phyloP scores from a whole-genome alignment of 495 filamentous ascomycete species.

The Hyaloscypha variabilis region DNA sequence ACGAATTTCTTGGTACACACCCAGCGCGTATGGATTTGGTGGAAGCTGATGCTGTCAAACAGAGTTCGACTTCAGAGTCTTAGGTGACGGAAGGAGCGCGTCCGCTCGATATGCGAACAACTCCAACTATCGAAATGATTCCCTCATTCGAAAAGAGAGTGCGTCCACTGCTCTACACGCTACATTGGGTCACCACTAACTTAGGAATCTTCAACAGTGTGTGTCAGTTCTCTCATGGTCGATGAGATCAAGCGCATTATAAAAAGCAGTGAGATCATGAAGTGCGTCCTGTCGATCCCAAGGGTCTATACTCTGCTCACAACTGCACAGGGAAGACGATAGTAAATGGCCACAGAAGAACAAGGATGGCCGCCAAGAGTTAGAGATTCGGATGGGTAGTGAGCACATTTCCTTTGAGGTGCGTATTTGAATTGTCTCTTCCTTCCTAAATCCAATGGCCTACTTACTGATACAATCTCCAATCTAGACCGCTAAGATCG shows the following conservation, averaged over 20 bases:
- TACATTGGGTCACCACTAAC: conserved; percentile 21
- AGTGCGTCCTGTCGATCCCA: conserved; percentile 54
- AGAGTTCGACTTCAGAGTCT: conserved; percentile 97
- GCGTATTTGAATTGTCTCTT: conserved; percentile 12
- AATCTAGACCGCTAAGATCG: conserved; percentile 92
- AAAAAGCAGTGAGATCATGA: conserved; percentile 97
- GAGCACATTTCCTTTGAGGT: conserved; percentile 99
- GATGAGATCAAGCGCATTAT: conserved; percentile 96
- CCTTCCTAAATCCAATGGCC: neutral
- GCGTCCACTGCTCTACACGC: conserved; percentile 39
- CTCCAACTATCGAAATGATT: conserved; percentile 99
- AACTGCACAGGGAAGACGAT: conserved; percentile 81
- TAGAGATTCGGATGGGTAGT: conserved; percentile 91
- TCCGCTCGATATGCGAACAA: conserved; percentile 98
- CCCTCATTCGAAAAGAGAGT: conserved; percentile 99
- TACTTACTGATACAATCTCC: neutral
- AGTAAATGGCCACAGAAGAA: conserved; percentile 99
- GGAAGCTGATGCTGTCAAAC: conserved; percentile 10
- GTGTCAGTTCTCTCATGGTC: conserved; percentile 89
- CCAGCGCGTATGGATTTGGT: neutral
- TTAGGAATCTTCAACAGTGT: conserved; percentile 63
- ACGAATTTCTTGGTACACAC: conserved; percentile 89
- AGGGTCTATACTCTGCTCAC: conserved; percentile 7
- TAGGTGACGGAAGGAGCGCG: conserved; percentile 93
- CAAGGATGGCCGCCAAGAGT: conserved; percentile 96